Base-by-base conservation (phyloP, 495 filamentous ascomycete genomes). In the Hypoxylon perforatum region DNA sequence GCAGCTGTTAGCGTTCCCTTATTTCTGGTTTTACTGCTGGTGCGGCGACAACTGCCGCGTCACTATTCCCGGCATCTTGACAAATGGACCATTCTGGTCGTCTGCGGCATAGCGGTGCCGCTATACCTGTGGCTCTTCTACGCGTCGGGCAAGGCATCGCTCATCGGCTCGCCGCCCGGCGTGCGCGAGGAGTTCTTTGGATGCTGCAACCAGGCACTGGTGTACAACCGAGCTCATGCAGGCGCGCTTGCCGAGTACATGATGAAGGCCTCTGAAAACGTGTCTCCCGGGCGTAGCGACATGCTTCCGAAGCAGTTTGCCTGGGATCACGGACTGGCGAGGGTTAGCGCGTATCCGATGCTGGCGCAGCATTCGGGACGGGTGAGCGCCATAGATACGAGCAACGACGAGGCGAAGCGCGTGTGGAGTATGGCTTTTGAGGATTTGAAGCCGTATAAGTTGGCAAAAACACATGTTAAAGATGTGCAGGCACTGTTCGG, bases 161-260 rank as follows among this genome's bases (percentile, higher is more conserved):
- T 83, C 33, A 65, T 79, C 44, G 76, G 79, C 4, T 63, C 79
- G n/a, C 66, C 68, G 1, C 75, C 72, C 1, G 77, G 81, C 9
- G 72, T 82, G 2, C 67, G 76, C 46, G 75, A 80, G 71, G 77
- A 79, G 42, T 64, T 67, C 21, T 70, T 66, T 18, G 81, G 79
- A 3, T 84, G 81, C 51, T 84, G 82, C 54, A 77, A 76, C 15
- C 81, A 83, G 55, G 82, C 77, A 3, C 51, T 83, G 33, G 64
- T 83, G 4, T 84, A 80, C 30, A 78, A 81, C 18, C 67, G 76
- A 15, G 63, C 63, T 12, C 77, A 77, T 25, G 71, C 78, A n/a
- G 65, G 53, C 28, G 70, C 33, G 11, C 52, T 80, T 6, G 66
- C 72, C 18, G 25, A 65, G 12, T 73, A 65, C 44, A 68, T 80